These are phyloP conservation scores for Fomes fomentarius DNA, from an alignment of 1,284 basidiomycete genomes.

Conservation along the genomic window DNA sequence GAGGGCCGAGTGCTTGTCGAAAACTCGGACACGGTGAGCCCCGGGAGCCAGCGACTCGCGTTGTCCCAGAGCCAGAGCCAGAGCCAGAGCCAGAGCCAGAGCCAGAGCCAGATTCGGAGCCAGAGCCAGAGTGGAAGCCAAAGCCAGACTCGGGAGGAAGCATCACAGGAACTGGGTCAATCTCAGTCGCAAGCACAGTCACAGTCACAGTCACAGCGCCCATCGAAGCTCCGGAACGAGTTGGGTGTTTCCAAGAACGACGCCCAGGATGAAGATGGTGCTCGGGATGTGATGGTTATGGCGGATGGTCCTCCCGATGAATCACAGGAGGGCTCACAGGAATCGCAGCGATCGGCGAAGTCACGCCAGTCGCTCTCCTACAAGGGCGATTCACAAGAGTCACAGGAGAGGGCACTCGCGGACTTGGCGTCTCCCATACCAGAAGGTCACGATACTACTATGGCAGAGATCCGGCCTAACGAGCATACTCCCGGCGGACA, in stretches of 20 bases:
- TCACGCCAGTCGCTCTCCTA: slow-evolving; percentile 19
- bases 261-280: neutral
- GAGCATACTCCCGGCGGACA: neutral
- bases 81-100: slow-evolving; percentile 13
- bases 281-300: neutral
- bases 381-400: slow-evolving; percentile 23
- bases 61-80: slow-evolving; percentile 10
- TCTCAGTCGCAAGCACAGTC: slow-evolving; percentile 16
- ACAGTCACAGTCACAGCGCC: slow-evolving; percentile 4
- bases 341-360: slow-evolving; percentile 2
- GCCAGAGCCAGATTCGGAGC: slow-evolving; percentile 15
- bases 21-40: slow-evolving; percentile 52
- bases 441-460: neutral
- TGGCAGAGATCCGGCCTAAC: neutral
- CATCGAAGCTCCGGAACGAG: slow-evolving; percentile 26
- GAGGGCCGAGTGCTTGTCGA: slow-evolving; percentile 49
- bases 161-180: slow-evolving; percentile 14
- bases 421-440: neutral
- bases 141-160: neutral
- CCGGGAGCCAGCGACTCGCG: slow-evolving; percentile 17
- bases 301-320: slow-evolving; percentile 4
- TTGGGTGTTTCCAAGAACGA: neutral
- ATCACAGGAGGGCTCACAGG: neutral
- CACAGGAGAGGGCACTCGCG: slow-evolving; percentile 4
- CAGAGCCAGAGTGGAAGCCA: slow-evolving; percentile 9